Evolutionary conservation across 2,329 filamentous ascomycete species (phyloP).

Genomic region (Metarhizium brunneum): DNA sequence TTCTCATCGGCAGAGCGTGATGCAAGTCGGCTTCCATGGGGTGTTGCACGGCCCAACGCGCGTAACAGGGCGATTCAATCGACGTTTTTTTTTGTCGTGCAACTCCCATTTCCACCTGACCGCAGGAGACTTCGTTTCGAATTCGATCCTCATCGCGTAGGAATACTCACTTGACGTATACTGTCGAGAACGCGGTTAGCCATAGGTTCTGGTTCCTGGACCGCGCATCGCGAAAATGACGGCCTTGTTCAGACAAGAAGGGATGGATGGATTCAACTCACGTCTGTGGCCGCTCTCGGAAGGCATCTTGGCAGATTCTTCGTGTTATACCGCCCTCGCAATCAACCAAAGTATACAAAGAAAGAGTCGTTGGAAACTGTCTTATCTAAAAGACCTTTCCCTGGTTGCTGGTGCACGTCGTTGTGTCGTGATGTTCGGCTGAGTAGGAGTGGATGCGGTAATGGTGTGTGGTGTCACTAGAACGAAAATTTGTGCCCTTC

Average conservation of each 20-base stretch:
- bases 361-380: slow-evolving; percentile 29
- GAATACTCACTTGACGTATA: slow-evolving; percentile 79
- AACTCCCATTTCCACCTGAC: neutral
- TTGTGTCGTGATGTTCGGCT: slow-evolving; percentile 30
- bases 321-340: slow-evolving; percentile 33
- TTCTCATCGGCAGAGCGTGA: neutral
- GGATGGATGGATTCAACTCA: slow-evolving; percentile 42
- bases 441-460: slow-evolving; percentile 23
- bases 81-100: neutral
- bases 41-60: neutral
- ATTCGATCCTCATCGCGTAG: slow-evolving; percentile 1
- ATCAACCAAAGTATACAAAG: slow-evolving; percentile 33
- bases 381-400: slow-evolving; percentile 37
- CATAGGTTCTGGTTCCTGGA: neutral
- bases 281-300: slow-evolving; percentile 81
- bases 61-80: neutral
- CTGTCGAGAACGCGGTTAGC: slow-evolving; percentile 31
- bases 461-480: slow-evolving; percentile 25
- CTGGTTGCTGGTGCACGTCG: slow-evolving; percentile 32
- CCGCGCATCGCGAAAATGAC: slow-evolving; percentile 20
- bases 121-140: neutral
- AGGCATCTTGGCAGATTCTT: slow-evolving; percentile 65
- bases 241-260: neutral
- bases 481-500: slow-evolving; percentile 26
- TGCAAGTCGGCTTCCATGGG: neutral